Conservation (phyloP, 352 stramenopile genomes). For the Pythium folliculosum region DNA sequence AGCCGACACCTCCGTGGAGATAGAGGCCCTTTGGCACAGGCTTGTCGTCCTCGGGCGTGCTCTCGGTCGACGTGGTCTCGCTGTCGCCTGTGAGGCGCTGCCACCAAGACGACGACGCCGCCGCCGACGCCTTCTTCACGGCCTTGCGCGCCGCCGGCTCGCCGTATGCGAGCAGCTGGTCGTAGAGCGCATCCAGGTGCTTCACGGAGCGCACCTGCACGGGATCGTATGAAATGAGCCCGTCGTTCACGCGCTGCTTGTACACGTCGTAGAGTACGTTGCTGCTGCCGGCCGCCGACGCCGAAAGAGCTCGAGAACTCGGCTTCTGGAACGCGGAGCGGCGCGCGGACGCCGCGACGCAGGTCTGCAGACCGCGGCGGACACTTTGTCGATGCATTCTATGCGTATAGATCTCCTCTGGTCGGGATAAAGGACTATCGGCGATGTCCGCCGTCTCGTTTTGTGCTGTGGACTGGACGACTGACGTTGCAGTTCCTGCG, state of each 20-base stretch:
- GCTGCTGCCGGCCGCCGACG: not conserved
- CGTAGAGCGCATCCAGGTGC: conserved; percentile 64
- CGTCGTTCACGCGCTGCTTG: conserved; percentile 54
- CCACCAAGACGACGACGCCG: conserved; percentile 45
- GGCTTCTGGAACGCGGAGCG: conserved; percentile 15
- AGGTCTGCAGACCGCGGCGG: conserved; percentile 7
- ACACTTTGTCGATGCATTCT: conserved; percentile 22
- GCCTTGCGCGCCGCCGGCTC: conserved; percentile 30
- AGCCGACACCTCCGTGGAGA: conserved; percentile 95
- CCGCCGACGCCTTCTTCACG: not conserved
- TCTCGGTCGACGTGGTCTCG: conserved; percentile 7
- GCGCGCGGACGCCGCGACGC: conserved; percentile 15
- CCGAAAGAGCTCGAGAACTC: not conserved
- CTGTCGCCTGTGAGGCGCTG: conserved; percentile 43
- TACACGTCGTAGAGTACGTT: conserved; percentile 55
- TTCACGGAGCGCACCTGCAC: conserved; percentile 68
- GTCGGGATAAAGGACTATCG: not conserved
- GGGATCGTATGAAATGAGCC: conserved; percentile 66
- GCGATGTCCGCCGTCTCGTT: not conserved
- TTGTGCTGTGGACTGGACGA: not conserved
- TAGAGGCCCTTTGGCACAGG: conserved; percentile 93
- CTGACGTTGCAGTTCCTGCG: conserved; percentile 21
- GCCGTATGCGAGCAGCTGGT: conserved; percentile 52
- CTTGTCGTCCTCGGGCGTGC: conserved; percentile 1
- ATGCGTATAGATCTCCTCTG: not conserved